phyloP scores from a whole-genome alignment of 768 basidiomycete genomes.

The Leucocoprinus sp. region DNA sequence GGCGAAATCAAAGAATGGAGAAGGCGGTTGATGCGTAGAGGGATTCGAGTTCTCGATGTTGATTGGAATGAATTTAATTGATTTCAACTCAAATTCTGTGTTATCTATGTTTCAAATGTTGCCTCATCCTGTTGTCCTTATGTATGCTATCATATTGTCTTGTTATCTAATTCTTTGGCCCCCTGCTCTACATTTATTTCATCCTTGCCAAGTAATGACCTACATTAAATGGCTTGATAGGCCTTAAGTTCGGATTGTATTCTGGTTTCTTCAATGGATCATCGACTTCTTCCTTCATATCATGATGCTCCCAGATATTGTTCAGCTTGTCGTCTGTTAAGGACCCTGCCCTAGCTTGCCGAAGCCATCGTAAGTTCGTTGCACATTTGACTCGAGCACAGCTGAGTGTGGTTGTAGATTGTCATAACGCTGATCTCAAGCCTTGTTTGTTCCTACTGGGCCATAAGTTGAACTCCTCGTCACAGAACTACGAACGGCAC shows the following conservation, averaged over 20 bases:
- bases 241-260: background rate
- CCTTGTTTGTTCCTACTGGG: constrained; percentile 37
- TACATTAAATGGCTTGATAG: background rate
- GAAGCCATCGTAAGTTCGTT: constrained; percentile 33
- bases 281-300: constrained; percentile 32
- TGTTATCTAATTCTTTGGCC: background rate
- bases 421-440: constrained; percentile 41
- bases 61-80: constrained; percentile 49
- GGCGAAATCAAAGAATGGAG: constrained; percentile 76
- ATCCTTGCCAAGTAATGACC: background rate
- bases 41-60: constrained; percentile 59
- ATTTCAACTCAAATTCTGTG: background rate
- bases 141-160: background rate
- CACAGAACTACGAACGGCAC: constrained; percentile 32
- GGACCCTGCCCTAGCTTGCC: constrained; percentile 21
- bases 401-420: constrained; percentile 36
- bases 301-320: constrained; percentile 40
- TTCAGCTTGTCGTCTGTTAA: constrained; percentile 25
- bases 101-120: background rate
- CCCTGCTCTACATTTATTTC: background rate
- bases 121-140: background rate
- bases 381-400: constrained; percentile 33
- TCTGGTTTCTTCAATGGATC: constrained; percentile 20
- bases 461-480: constrained; percentile 18
- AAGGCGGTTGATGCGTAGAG: constrained; percentile 45